These are phyloP conservation scores for Pseudocercospora vitis DNA, from an alignment of 2,329 filamentous ascomycete species.

Conservation along the genomic window DNA sequence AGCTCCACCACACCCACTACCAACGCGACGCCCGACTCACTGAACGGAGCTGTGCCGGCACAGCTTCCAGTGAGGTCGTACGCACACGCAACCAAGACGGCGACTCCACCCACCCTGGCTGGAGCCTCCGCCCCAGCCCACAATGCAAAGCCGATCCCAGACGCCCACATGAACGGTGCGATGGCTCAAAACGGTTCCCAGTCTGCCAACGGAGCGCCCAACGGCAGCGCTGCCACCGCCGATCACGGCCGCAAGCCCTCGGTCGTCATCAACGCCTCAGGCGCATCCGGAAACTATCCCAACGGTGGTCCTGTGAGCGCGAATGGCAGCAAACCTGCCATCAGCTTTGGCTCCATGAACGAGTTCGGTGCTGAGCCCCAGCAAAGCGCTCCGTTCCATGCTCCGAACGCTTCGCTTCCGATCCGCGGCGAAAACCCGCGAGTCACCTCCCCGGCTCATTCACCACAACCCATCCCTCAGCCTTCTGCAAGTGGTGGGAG, in stretches of 20 bases:
- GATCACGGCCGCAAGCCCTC: constrained; percentile 85
- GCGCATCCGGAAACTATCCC: constrained; percentile 69
- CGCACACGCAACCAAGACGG: constrained; percentile 61
- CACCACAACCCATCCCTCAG: constrained; percentile 90
- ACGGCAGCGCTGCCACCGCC: constrained; percentile 59
- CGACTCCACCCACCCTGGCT: constrained; percentile 54
- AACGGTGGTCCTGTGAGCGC: constrained; percentile 70
- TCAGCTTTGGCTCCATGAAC: constrained; percentile 78
- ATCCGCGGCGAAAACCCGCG: constrained; percentile 62
- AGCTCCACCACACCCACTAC: constrained; percentile 50
- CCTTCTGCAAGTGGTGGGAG: constrained; percentile 75
- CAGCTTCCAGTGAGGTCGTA: constrained; percentile 59
- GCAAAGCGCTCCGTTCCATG: constrained; percentile 67
- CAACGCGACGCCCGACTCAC: constrained; percentile 51
- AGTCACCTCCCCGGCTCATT: constrained; percentile 79
- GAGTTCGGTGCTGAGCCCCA: constrained; percentile 61
- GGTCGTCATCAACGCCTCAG: constrained; percentile 85
- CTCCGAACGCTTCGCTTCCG: constrained; percentile 59
- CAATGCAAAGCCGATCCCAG: constrained; percentile 61
- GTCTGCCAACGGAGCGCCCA: constrained; percentile 60
- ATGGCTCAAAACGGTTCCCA: constrained; percentile 40
- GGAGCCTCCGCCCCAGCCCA: constrained; percentile 49
- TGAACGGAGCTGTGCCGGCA: constrained; percentile 54
- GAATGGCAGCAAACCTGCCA: constrained; percentile 54
- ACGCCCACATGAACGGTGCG: constrained; percentile 74